Conservation (phyloP, 805 yeast species). For the Spathaspora gorwiae region DNA sequence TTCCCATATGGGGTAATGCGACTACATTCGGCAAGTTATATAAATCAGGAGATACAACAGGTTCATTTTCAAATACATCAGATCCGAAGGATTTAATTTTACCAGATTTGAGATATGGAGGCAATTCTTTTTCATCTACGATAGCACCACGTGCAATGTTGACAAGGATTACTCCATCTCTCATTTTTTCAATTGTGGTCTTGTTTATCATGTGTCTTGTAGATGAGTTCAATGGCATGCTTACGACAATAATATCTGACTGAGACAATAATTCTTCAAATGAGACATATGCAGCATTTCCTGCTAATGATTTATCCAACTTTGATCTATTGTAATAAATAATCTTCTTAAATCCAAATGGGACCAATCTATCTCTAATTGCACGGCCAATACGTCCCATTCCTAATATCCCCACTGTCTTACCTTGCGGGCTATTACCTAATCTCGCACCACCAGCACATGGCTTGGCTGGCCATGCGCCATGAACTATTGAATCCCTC, state of each 20-base stretch:
- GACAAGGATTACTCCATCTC: slow-evolving; percentile 69
- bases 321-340: slow-evolving; percentile 67
- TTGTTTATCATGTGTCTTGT: slow-evolving; percentile 69
- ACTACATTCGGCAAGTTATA: slow-evolving; percentile 61
- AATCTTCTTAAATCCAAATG: slow-evolving; percentile 70
- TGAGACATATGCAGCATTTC: slow-evolving; percentile 60
- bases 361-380: slow-evolving; percentile 62
- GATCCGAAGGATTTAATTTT: slow-evolving; percentile 64
- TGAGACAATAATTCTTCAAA: slow-evolving; percentile 61
- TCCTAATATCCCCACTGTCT: slow-evolving; percentile 77
- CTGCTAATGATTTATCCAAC: slow-evolving; percentile 57
- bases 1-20: slow-evolving; percentile 85
- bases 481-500: slow-evolving; percentile 44
- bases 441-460: slow-evolving; percentile 45
- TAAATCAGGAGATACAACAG: slow-evolving; percentile 59
- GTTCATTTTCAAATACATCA: slow-evolving; percentile 76
- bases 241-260: slow-evolving; percentile 69
- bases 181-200: slow-evolving; percentile 61
- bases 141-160: slow-evolving; percentile 91
- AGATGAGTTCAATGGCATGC: slow-evolving; percentile 69
- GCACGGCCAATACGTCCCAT: slow-evolving; percentile 90
- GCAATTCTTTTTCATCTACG: slow-evolving; percentile 58
- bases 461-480: slow-evolving; percentile 49
- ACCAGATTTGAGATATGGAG: slow-evolving; percentile 55
- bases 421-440: slow-evolving; percentile 74